Percentiles rank a stretch among this genome's conserved stretches.
Evolutionary conservation across 805 yeast genomes (phyloP).

Genomic region (Starmerella bacillaris): DNA sequence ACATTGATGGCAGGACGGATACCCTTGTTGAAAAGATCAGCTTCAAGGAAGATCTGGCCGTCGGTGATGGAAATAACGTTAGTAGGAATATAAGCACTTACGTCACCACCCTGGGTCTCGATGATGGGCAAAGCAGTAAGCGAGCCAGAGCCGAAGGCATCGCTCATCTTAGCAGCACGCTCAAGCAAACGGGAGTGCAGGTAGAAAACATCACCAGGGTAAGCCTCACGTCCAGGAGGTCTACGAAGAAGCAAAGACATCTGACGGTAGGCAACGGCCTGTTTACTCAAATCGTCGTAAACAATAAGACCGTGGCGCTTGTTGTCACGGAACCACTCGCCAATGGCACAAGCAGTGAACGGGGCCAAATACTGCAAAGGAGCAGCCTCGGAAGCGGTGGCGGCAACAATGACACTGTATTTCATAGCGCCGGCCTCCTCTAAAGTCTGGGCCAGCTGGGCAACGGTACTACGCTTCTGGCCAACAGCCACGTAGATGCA

Average conservation of each 20-base stretch:
- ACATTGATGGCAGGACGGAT: conserved; percentile 99
- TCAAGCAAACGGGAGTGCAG: conserved; percentile 86
- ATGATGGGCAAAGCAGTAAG: conserved; percentile 90
- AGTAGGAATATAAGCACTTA: conserved; percentile 93
- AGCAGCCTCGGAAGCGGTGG: conserved; percentile 99
- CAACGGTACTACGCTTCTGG: conserved; percentile 99
- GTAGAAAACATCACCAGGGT: conserved; percentile 95
- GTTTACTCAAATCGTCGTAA: conserved; percentile 97
- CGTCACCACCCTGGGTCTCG: conserved; percentile 99
- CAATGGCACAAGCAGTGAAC: conserved; percentile 98
- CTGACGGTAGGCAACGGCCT: conserved; percentile 99
- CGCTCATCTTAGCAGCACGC: conserved; percentile 96
- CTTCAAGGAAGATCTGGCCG: conserved; percentile 97
- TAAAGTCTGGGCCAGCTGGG: conserved; percentile 97
- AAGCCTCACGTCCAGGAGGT: conserved; percentile 94
- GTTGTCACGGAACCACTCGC: conserved; percentile 99
- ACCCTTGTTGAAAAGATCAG: conserved; percentile 99
- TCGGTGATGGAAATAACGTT: conserved; percentile 94
- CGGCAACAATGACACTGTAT: conserved; percentile 95
- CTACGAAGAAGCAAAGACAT: conserved; percentile 91
- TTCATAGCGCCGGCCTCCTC: conserved; percentile 96
- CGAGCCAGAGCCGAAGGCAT: conserved; percentile 77
- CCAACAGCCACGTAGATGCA: conserved; percentile 99
- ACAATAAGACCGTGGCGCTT: conserved; percentile 93
- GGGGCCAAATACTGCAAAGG: conserved; percentile 99